A percentile compares a stretch with the other conserved stretches of the same genome.
These are phyloP conservation scores for Tolypocladium ovalisporum DNA, from an alignment of 2,329 filamentous ascomycete genomes.

Conservation along the genomic window DNA sequence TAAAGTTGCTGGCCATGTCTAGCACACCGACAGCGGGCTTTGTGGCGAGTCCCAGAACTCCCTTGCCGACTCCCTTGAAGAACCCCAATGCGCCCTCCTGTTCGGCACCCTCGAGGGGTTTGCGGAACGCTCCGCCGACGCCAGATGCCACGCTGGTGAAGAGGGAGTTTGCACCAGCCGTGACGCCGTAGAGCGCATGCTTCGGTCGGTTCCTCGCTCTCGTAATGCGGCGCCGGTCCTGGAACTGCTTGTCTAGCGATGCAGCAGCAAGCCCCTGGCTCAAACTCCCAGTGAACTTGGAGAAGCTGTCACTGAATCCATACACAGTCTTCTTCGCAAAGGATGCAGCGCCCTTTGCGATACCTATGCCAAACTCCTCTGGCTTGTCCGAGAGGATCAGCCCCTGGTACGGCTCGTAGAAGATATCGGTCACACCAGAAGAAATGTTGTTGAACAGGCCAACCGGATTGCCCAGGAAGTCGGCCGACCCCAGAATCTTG, in stretches of 20 bases:
- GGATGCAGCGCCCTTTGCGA: constrained; percentile 91
- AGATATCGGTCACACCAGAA: constrained; percentile 93
- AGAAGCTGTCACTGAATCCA: constrained; percentile 92
- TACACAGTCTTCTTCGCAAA: constrained; percentile 99
- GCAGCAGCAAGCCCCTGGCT: constrained; percentile 93
- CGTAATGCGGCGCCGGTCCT: constrained; percentile 89
- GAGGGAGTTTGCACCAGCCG: constrained; percentile 88
- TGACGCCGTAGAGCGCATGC: constrained; percentile 93
- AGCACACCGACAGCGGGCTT: constrained; percentile 96
- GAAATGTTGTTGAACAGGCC: constrained; percentile 97
- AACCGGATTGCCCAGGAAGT: constrained; percentile 95
- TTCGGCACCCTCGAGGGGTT: constrained; percentile 90
- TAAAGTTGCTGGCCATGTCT: constrained; percentile 92
- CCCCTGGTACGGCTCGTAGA: constrained; percentile 98
- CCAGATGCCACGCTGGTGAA: constrained; percentile 87
- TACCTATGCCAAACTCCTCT: constrained; percentile 87
- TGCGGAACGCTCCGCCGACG: constrained; percentile 83
- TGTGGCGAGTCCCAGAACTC: constrained; percentile 84
- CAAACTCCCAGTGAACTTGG: constrained; percentile 93
- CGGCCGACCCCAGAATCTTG: constrained; percentile 91
- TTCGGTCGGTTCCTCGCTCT: constrained; percentile 89
- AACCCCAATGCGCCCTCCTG: constrained; percentile 90
- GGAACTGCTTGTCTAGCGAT: constrained; percentile 96
- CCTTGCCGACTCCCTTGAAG: constrained; percentile 96
- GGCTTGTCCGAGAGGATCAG: constrained; percentile 93